Conservation (phyloP, 2,329 filamentous ascomycete species). For the Cladosporium cucumerinum region DNA sequence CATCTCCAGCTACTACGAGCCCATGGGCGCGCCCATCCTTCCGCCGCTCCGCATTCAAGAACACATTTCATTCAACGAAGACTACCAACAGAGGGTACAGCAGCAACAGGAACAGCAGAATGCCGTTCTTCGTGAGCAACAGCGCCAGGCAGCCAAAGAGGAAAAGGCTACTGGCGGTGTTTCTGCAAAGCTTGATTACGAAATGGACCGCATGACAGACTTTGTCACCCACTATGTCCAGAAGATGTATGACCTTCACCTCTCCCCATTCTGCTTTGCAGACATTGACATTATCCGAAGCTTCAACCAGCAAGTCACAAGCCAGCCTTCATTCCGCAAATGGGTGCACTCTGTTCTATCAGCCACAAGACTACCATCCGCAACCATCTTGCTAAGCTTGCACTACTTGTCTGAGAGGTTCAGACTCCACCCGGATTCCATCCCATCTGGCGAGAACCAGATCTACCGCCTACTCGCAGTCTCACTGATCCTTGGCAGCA, state of each 20-base stretch:
- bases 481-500: constrained; percentile 81
- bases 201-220: constrained; percentile 93
- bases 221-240: constrained; percentile 89
- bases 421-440: constrained; percentile 36
- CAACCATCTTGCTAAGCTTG: constrained; percentile 85
- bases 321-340: constrained; percentile 77
- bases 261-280: constrained; percentile 55
- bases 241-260: constrained; percentile 62
- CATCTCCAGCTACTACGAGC: constrained; percentile 42
- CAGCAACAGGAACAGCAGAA: constrained; percentile 40
- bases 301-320: constrained; percentile 59
- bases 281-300: constrained; percentile 63
- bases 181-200: constrained; percentile 90
- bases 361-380: constrained; percentile 83
- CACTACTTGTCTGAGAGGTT: constrained; percentile 84
- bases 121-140: constrained; percentile 35
- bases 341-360: constrained; percentile 89
- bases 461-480: constrained; percentile 86
- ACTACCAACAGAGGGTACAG: constrained; percentile 37
- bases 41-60: constrained; percentile 47
- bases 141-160: constrained; percentile 50
- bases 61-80: constrained; percentile 37
- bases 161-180: constrained; percentile 77
- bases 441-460: constrained; percentile 57
- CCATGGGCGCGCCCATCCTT: constrained; percentile 43